Evolutionary conservation across 441 rosid genomes (phyloP), one percentile per base, ranked within the genome.

Genomic region (Erodium trifolium): DNA sequence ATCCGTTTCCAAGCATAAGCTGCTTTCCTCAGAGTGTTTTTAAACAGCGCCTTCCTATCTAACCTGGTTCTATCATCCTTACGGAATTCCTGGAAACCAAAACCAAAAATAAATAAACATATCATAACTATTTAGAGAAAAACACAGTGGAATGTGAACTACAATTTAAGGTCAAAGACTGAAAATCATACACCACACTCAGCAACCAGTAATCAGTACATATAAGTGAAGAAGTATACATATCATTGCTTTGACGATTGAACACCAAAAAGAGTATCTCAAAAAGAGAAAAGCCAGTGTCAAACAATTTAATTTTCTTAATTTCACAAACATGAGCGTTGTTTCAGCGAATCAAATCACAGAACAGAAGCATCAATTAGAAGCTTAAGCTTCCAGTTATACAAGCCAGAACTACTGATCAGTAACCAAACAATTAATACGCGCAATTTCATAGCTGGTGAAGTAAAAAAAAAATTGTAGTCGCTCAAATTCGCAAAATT

Each of bases 41-140:
- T 91, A 77, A 91, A 91, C 82, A 93, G 78, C n/a, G 88, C 99
- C 79, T 91, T 91, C 89, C 99, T 86, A 70, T 79, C 71, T 63
- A 91, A 73, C 86, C 78, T 66, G 75, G 71, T 71, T 77, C 96
- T 82, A 72, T 87, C 76, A 77, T 92, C 97, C 78, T 93, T 93
- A 67, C 72, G 74, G 70, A 93, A 93, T 1, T 75, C 93, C 99
- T 93, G 78, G 29, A 27, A 17, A 10, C 69, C 65, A 19, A 14
- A 62, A 53, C 41, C 4, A 70, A n/a, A 31, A 17, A 29, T 62
- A 10, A 6, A 70, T 60, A 34, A 16, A 27, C 51, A 23, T 43
- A 27, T 67, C 47, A 31, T 45, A 59, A 34, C 23, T 5, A 16
- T 12, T 6, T 9, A 51, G 31, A 7, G 10, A 43, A 11, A 9